A percentile compares a stretch with the other conserved stretches of the same genome.
Evolutionary conservation across 116 monocot species (phyloP).

Genomic region (Phalaenopsis hybrid): DNA sequence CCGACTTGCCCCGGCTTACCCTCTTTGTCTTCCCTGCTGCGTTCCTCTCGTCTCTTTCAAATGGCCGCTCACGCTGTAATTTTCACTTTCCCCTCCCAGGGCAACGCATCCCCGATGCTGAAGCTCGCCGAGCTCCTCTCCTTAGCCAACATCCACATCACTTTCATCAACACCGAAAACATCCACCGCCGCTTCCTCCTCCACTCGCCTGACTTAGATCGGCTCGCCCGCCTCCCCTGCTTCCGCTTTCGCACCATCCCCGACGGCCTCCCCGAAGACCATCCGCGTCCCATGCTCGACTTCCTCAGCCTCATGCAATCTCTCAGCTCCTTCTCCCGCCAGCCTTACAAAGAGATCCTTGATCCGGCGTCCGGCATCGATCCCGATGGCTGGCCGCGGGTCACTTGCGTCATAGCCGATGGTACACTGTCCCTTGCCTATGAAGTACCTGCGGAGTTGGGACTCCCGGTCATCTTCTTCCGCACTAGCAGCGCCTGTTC

Average conservation of each 20-base stretch:
- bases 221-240: conserved; percentile 2
- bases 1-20: too few species aligned
- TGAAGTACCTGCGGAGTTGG: conserved; percentile 34
- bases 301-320: conserved; percentile 22
- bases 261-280: conserved; percentile 45
- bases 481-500: conserved; percentile 41
- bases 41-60: too few species aligned
- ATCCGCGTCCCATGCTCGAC: conserved; percentile 14
- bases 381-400: conserved; percentile 15
- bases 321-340: conserved; percentile 4
- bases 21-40: too few species aligned
- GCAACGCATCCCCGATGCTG: conserved; percentile 38
- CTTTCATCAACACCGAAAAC: conserved; percentile 49
- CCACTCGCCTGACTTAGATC: background rate
- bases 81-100: conserved; percentile 41
- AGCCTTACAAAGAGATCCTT: conserved; percentile 20
- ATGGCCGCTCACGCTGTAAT: conserved; percentile 32
- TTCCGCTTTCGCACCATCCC: conserved; percentile 40
- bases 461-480: conserved; percentile 36
- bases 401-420: conserved; percentile 53
- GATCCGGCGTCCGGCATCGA: background rate
- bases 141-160: conserved; percentile 28
- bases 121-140: conserved; percentile 43
- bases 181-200: conserved; percentile 17
- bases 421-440: conserved; percentile 28